phyloP scores from a whole-genome alignment of 169 alveolate species.

The Haemoproteus tartakovskyi region DNA sequence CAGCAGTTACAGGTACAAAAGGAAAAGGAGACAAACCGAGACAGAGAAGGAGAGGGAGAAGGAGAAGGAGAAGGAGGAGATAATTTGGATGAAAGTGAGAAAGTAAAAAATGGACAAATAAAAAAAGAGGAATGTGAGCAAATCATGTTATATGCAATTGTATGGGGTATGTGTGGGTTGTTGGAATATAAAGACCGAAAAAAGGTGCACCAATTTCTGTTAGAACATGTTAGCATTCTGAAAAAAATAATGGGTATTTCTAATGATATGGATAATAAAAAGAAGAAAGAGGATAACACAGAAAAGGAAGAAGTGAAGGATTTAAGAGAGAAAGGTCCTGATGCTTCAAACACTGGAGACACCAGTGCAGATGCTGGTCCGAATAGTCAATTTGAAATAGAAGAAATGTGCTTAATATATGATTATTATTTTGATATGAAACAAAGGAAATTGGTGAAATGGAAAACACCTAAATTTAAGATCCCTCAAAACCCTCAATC shows the following conservation, averaged over 20 bases:
- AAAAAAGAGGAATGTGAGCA: constrained; percentile 64
- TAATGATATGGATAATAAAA: neutral
- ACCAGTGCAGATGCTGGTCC: constrained; percentile 78
- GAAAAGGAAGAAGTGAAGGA: neutral
- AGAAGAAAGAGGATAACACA: neutral
- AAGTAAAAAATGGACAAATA: constrained; percentile 29
- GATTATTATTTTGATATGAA: constrained; percentile 70
- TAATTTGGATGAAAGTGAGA: constrained; percentile 9
- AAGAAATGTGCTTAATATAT: constrained; percentile 66
- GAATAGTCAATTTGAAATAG: constrained; percentile 83
- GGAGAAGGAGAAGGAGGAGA: constrained; percentile 2
- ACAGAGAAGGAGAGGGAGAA: neutral
- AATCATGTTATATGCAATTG: constrained; percentile 44
- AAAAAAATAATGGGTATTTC: neutral
- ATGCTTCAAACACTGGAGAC: constrained; percentile 61
- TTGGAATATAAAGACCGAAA: constrained; percentile 24
- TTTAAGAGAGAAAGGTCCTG: neutral
- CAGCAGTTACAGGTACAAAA: neutral
- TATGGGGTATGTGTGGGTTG: constrained; percentile 65
- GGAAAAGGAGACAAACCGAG: neutral
- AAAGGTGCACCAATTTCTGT: constrained; percentile 44
- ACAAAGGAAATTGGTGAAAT: constrained; percentile 76
- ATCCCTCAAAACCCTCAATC: constrained; percentile 81
- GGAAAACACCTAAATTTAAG: constrained; percentile 86
- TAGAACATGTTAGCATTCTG: constrained; percentile 16